Evolutionary conservation across 2,329 filamentous ascomycete genomes (phyloP).

Genomic region (Orbilia oligospora): DNA sequence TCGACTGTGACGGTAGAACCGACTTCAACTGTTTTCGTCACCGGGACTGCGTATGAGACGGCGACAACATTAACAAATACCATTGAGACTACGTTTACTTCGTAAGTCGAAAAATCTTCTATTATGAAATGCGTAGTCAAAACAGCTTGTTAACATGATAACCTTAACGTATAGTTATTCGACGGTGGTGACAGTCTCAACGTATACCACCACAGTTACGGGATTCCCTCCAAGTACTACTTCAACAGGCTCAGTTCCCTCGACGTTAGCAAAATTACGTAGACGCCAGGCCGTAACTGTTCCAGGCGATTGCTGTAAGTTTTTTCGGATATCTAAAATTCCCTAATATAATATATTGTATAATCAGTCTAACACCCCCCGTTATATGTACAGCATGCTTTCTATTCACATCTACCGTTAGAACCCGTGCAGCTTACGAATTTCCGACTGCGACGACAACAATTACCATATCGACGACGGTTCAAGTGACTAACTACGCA

Average conservation of each 20-base stretch:
- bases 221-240: neutral
- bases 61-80: neutral
- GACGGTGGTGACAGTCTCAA: neutral
- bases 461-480: constrained; percentile 10
- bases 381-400: constrained; percentile 28
- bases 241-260: neutral
- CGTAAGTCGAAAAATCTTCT: neutral
- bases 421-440: constrained; percentile 10
- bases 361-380: neutral
- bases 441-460: constrained; percentile 32
- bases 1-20: neutral
- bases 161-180: neutral
- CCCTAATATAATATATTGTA: neutral
- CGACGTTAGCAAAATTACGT: constrained; percentile 6
- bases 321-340: neutral
- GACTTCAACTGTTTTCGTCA: neutral
- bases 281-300: constrained; percentile 1
- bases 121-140: neutral
- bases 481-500: neutral
- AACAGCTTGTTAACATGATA: neutral
- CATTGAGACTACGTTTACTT: neutral
- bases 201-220: neutral
- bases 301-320: constrained; percentile 17
- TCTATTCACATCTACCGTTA: constrained; percentile 9
- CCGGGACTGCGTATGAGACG: neutral